phyloP scores from a whole-genome alignment of 2,329 filamentous ascomycete species.

The Colletotrichum tropicale region DNA sequence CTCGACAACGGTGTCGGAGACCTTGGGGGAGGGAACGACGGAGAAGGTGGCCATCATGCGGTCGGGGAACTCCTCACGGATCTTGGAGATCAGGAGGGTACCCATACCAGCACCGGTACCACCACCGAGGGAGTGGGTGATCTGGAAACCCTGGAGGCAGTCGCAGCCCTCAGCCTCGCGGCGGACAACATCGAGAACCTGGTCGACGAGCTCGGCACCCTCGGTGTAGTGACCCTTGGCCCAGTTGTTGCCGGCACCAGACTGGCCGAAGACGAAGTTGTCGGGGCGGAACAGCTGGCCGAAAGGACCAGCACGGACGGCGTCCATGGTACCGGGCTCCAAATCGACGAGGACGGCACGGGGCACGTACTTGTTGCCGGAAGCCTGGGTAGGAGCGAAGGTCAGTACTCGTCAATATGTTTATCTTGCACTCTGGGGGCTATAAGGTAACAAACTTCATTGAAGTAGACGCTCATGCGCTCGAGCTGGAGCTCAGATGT shows the following conservation, averaged over 20 bases:
- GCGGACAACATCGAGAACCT: constrained; percentile 97
- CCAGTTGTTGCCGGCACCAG: constrained; percentile 99
- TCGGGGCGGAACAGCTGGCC: constrained; percentile 99
- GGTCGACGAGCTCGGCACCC: constrained; percentile 97
- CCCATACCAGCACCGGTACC: constrained; percentile 99
- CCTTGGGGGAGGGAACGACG: constrained; percentile 97
- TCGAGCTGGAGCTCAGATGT: constrained; percentile 98
- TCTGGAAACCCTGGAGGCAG: constrained; percentile 99
- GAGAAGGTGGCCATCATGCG: constrained; percentile 99
- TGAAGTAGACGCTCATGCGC: constrained; percentile 99
- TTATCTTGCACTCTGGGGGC: background rate
- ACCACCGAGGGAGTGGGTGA: constrained; percentile 99
- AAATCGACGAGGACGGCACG: constrained; percentile 99
- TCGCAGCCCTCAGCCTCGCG: constrained; percentile 99
- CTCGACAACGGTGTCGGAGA: constrained; percentile 99
- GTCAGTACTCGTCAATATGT: constrained; percentile 12
- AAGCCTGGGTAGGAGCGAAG: constrained; percentile 63
- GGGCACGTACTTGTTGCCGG: constrained; percentile 98
- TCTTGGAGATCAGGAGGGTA: constrained; percentile 99
- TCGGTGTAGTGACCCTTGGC: constrained; percentile 99
- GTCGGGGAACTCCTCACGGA: constrained; percentile 99
- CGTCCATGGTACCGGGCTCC: constrained; percentile 99
- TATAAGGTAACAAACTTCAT: constrained; percentile 55
- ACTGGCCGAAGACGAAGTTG: constrained; percentile 99
- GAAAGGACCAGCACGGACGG: constrained; percentile 96